Percentiles rank a stretch among this genome's conserved stretches.
phyloP scores from a whole-genome alignment of 495 filamentous ascomycete species.

The Hypoxylon perforatum region DNA sequence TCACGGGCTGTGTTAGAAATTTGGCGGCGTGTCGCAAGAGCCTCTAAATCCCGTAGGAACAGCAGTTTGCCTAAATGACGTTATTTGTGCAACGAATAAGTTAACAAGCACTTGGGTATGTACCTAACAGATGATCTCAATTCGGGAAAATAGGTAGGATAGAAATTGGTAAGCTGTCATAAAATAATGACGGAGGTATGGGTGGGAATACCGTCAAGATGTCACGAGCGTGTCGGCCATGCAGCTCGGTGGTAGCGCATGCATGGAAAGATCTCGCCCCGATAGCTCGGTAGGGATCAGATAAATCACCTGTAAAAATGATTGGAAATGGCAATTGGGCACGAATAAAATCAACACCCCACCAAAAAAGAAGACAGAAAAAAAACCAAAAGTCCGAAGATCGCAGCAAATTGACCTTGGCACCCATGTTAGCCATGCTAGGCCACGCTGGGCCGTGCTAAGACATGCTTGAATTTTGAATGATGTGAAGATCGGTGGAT shows the following conservation, averaged over 20 bases:
- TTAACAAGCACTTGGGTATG: no score
- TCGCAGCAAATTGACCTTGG: slow-evolving; percentile 15
- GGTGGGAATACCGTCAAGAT: neutral
- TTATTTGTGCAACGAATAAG: slow-evolving; percentile 10
- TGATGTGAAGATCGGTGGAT: slow-evolving; percentile 29
- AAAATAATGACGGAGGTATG: neutral
- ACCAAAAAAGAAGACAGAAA: neutral
- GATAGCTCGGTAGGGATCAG: no score
- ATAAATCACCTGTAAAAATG: slow-evolving; percentile 10
- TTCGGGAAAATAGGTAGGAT: no score
- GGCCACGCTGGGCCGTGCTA: no score
- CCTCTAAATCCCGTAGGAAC: slow-evolving; percentile 11
- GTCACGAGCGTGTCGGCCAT: slow-evolving; percentile 32
- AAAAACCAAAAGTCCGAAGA: slow-evolving; percentile 29
- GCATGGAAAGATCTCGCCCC: slow-evolving; percentile 35
- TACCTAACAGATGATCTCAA: no score
- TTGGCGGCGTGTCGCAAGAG: neutral
- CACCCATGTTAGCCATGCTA: neutral
- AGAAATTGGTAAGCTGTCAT: no score
- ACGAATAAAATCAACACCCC: slow-evolving; percentile 18
- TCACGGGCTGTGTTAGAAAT: neutral
- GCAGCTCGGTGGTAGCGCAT: slow-evolving; percentile 20
- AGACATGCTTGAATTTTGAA: no score
- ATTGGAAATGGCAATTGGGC: slow-evolving; percentile 25
- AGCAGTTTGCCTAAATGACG: slow-evolving; percentile 13